Base-by-base conservation (phyloP, 148 eudicot species). In the Rhododendron molle region DNA sequence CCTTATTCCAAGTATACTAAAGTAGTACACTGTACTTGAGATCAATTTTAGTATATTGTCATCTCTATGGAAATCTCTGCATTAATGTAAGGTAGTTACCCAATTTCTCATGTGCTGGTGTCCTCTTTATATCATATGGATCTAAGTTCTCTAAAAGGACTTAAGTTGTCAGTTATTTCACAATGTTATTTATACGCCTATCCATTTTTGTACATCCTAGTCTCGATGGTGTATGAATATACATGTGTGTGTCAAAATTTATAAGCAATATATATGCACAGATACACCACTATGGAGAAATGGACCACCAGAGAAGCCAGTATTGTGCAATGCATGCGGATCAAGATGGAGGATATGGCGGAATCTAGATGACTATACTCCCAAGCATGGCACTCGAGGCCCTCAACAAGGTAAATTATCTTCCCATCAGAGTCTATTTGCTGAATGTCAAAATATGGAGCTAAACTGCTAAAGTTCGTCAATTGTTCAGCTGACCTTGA, bases 291-390 rank as follows among this genome's bases (percentile, higher is more conserved):
- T 85, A 38, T 85, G 86, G 86, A 85, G 86, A 85, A 65, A 21
- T 60, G 86, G 86, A 78, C 86, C 86, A 62, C 77, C 86, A 28
- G 49, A 65, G 7, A 85, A 85, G 77, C 77, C 83, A 78, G 60
- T 78, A 15, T 44, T 85, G 60, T 85, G 86, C 83, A 85, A 85
- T 85, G 86, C 86, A 44, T 85, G 86, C 34, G 86, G 86, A 85
- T 60, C 86, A 60, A 78, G 86, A 56, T 85, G 86, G 86, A 85
- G 83, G 56, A 46, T 62, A 58, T 78, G 83, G 76, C 60, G 65
- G 54, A 78, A 82, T 62, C 83, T 85, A 44, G 83, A 40, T 5
- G 71, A 28, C 30, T 85, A 85, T 47, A 78, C n/a, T 20, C 86
- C 86, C 38, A 85, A 79, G 81, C 83, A 85, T 79, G 86, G 8